These are phyloP conservation scores for Thermothelomyces thermophilus DNA, from an alignment of 2,329 filamentous ascomycete species.

Conservation along the genomic window DNA sequence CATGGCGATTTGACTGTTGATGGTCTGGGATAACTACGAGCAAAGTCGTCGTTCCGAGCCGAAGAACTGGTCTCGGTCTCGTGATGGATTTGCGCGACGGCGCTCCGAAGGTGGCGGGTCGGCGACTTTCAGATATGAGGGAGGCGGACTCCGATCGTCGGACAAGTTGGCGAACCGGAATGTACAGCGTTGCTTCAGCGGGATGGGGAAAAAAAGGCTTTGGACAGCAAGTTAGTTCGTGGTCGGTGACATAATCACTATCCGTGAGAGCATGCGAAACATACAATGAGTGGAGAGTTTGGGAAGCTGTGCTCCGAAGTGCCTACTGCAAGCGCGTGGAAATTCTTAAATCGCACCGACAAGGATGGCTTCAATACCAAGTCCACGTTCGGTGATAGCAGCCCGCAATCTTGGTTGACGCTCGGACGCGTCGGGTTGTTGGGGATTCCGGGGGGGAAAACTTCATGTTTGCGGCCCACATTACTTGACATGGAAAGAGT, in stretches of 20 bases:
- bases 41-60: not conserved
- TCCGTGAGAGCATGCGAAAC: not conserved
- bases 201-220: not conserved
- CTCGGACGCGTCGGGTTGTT: conserved; percentile 4
- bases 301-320: not conserved
- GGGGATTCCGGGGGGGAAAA: conserved; percentile 8
- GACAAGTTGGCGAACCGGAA: not conserved
- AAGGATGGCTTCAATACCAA: conserved; percentile 8
- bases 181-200: not conserved
- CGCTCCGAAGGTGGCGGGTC: not conserved
- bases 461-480: too few relatives aligned
- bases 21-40: not conserved
- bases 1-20: conserved; percentile 16
- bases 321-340: not conserved
- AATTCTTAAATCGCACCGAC: conserved; percentile 7
- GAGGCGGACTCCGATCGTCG: conserved; percentile 12
- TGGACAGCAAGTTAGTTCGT: not conserved
- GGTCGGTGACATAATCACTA: not conserved
- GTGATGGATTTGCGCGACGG: too few relatives aligned
- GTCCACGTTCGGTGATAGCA: conserved; percentile 7
- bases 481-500: not conserved
- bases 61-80: not conserved
- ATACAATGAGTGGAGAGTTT: conserved; percentile 14
- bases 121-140: not conserved
- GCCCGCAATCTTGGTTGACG: conserved; percentile 6